Percentiles rank a stretch among this genome's conserved stretches.
Conservation (phyloP, 192 early-diverging fungal genomes). For the Rhizoclosmatium sp. region DNA sequence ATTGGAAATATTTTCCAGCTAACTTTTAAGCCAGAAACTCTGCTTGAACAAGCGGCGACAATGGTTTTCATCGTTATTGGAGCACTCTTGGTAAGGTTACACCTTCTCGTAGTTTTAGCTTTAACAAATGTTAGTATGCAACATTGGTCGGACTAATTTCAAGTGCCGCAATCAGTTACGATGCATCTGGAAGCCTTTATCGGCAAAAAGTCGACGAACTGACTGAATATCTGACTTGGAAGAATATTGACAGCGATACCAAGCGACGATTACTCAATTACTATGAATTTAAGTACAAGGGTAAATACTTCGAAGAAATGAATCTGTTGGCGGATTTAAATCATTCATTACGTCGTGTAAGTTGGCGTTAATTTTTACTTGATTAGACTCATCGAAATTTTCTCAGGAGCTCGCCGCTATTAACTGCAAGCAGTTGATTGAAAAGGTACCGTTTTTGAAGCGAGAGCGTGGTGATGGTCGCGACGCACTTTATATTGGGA, state of each 20-base stretch:
- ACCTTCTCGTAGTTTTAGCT: not conserved
- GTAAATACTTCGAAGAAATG: constrained; percentile 45
- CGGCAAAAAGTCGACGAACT: constrained; percentile 47
- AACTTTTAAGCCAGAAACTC: constrained; percentile 21
- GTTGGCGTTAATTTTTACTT: not conserved
- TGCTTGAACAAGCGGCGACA: constrained; percentile 12
- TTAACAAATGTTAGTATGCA: constrained; percentile 20
- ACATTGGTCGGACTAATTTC: constrained; percentile 33
- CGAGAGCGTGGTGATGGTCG: constrained; percentile 35
- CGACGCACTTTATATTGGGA: constrained; percentile 37
- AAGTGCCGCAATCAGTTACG: constrained; percentile 5
- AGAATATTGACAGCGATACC: constrained; percentile 27
- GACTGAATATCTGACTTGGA: constrained; percentile 41
- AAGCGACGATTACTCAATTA: constrained; percentile 28
- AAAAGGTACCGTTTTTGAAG: constrained; percentile 45
- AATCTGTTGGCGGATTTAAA: constrained; percentile 38
- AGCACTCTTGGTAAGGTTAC: constrained; percentile 27
- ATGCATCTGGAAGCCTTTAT: constrained; percentile 36
- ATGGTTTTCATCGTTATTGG: constrained; percentile 25
- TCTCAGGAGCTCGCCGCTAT: constrained; percentile 9
- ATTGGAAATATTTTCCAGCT: constrained; percentile 46
- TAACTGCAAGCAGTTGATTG: constrained; percentile 40
- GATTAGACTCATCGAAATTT: too few species aligned
- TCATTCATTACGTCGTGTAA: constrained; percentile 27
- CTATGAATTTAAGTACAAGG: constrained; percentile 44